phyloP scores from a whole-genome alignment of 805 yeast genomes.

The Ogataea paraovalis region DNA sequence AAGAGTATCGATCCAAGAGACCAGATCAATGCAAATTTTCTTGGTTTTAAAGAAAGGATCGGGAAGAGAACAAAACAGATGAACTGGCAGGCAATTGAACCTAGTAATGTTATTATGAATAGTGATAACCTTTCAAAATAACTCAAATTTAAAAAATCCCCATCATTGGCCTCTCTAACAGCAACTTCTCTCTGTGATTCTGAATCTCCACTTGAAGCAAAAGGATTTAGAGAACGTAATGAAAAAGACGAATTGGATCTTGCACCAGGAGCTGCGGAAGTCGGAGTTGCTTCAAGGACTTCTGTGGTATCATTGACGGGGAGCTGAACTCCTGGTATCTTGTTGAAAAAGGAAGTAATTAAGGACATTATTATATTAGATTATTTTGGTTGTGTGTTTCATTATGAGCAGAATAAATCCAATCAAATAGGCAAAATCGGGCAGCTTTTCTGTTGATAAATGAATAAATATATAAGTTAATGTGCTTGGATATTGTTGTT shows the following conservation, averaged over 20 bases:
- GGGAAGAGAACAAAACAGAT: slow-evolving; percentile 79
- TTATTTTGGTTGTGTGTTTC: too few relatives aligned
- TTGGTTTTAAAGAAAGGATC: slow-evolving; percentile 73
- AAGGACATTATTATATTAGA: background rate
- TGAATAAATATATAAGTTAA: too few relatives aligned
- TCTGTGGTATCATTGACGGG: slow-evolving; percentile 12
- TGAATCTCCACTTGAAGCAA: background rate
- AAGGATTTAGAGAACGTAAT: slow-evolving; percentile 10
- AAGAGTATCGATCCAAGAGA: slow-evolving; percentile 80
- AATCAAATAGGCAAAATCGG: too few relatives aligned
- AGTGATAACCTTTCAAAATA: slow-evolving; percentile 74
- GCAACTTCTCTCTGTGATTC: background rate
- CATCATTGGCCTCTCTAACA: slow-evolving; percentile 5
- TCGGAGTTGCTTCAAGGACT: slow-evolving; percentile 5
- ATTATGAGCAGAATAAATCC: too few relatives aligned
- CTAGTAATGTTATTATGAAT: slow-evolving; percentile 68
- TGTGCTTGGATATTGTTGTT: too few relatives aligned
- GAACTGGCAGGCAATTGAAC: slow-evolving; percentile 70
- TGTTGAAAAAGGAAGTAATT: slow-evolving; percentile 8
- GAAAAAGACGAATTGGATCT: slow-evolving; percentile 2
- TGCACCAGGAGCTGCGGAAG: slow-evolving; percentile 4
- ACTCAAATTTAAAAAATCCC: slow-evolving; percentile 47
- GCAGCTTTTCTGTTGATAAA: too few relatives aligned
- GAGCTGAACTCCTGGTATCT: slow-evolving; percentile 21
- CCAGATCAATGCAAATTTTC: slow-evolving; percentile 84